Conservation (phyloP, 441 rosid genomes). For the Pelargonium cotyledonis region DNA sequence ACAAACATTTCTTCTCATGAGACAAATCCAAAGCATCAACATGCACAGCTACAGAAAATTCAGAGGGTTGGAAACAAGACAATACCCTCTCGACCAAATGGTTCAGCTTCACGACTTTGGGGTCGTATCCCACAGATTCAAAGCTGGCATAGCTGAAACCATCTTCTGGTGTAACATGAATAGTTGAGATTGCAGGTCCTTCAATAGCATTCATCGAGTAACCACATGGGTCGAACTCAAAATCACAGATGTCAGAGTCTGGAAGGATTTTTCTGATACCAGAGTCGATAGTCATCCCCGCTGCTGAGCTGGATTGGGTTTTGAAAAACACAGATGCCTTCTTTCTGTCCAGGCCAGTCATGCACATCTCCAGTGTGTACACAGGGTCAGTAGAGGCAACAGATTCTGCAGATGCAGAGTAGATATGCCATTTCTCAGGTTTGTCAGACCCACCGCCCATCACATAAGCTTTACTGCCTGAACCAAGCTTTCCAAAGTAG, state of each 20-base stretch:
- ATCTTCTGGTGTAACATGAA: constrained; percentile 65
- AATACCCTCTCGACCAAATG: constrained; percentile 43
- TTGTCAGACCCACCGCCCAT: constrained; percentile 39
- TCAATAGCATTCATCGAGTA: constrained; percentile 65
- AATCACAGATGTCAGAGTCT: constrained; percentile 49
- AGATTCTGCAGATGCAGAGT: constrained; percentile 39
- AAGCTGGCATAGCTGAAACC: constrained; percentile 77
- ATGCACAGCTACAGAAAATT: constrained; percentile 54
- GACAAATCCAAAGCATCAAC: constrained; percentile 15
- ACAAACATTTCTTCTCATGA: constrained; percentile 21
- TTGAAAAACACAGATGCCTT: constrained; percentile 54
- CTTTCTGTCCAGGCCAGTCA: constrained; percentile 53
- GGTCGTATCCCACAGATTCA: constrained; percentile 54
- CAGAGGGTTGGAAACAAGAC: constrained; percentile 48
- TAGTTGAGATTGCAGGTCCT: constrained; percentile 45
- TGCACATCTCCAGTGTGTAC: constrained; percentile 60
- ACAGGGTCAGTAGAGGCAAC: constrained; percentile 17
- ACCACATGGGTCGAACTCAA: constrained; percentile 65
- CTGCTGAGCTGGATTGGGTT: constrained; percentile 33
- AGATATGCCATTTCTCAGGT: constrained; percentile 57
- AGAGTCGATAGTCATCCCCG: constrained; percentile 45
- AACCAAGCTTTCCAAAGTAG: constrained; percentile 38
- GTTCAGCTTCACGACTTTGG: constrained; percentile 29
- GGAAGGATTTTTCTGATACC: constrained; percentile 60
- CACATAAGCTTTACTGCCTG: constrained; percentile 37